Conservation (phyloP, 2,329 filamentous ascomycete genomes). For the Penicillium sp. region DNA sequence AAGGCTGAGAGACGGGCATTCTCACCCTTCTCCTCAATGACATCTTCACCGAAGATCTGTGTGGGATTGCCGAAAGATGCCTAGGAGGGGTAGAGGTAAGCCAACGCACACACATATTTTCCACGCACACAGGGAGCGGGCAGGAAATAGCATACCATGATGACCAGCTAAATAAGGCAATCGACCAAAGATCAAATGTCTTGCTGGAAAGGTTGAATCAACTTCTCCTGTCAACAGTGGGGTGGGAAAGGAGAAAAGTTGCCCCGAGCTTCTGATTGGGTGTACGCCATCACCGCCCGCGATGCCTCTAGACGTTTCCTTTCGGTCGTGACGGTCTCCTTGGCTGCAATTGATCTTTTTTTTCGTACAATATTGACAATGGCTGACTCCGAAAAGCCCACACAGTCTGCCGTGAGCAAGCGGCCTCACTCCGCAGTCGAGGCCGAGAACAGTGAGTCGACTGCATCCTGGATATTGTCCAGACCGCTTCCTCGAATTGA, state of each 20-base stretch:
- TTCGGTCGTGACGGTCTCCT: conserved; percentile 5
- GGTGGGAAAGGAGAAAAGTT: conserved; percentile 30
- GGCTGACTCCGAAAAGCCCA: conserved; percentile 29
- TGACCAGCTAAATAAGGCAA: conserved; percentile 25
- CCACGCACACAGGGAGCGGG: not conserved
- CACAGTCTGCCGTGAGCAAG: conserved; percentile 46
- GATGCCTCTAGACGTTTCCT: conserved; percentile 14
- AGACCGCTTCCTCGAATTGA: conserved; percentile 14
- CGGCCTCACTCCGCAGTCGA: conserved; percentile 59
- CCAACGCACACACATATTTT: not conserved
- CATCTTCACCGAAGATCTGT: conserved; percentile 97
- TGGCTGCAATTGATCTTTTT: conserved; percentile 6
- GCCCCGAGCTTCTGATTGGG: conserved; percentile 26
- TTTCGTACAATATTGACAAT: conserved; percentile 21
- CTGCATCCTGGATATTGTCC: not conserved
- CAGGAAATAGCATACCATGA: conserved; percentile 29
- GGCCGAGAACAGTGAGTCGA: conserved; percentile 40
- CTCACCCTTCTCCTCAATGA: conserved; percentile 96
- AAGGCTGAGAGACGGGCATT: conserved; percentile 99
- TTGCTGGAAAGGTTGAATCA: conserved; percentile 20
- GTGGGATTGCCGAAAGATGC: conserved; percentile 68
- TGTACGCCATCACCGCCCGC: conserved; percentile 22
- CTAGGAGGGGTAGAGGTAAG: conserved; percentile 21
- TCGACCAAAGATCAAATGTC: conserved; percentile 24
- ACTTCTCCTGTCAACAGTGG: conserved; percentile 28